A percentile compares a stretch with the other conserved stretches of the same genome.
Conservation (phyloP, 495 filamentous ascomycete genomes). For the Parmelia sp. region DNA sequence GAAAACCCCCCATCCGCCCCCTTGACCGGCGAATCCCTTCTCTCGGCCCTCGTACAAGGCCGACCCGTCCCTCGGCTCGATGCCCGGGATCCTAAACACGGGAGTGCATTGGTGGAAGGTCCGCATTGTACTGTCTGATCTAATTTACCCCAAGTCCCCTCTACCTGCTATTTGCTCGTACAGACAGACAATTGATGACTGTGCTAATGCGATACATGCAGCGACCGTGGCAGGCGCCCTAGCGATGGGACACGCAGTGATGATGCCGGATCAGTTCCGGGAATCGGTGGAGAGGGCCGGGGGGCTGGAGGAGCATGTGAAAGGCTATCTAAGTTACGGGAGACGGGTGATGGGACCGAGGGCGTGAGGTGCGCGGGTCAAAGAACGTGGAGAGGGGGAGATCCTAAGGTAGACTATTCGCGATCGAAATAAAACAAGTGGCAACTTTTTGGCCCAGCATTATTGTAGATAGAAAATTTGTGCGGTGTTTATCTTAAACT, state of each 20-base stretch:
- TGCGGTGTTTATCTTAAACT: no score
- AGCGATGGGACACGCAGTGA: not conserved
- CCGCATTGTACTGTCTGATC: not conserved
- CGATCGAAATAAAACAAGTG: no score
- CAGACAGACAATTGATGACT: not conserved
- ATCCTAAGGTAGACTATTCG: not conserved
- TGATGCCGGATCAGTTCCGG: slow-evolving; percentile 2
- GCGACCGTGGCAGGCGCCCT: not conserved
- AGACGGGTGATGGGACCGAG: not conserved
- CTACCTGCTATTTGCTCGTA: not conserved
- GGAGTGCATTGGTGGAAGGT: slow-evolving; percentile 1
- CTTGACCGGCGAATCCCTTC: not conserved
- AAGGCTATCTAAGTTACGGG: not conserved
- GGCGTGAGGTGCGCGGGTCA: not conserved
- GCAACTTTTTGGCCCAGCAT: no score
- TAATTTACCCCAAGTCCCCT: not conserved
- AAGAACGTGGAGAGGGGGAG: not conserved
- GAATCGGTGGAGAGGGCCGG: not conserved
- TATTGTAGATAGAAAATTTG: no score
- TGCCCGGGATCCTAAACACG: not conserved
- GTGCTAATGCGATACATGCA: slow-evolving; percentile 3
- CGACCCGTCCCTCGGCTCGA: slow-evolving; percentile 1
- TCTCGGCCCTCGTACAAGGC: slow-evolving; percentile 1
- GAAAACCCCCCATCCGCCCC: not conserved
- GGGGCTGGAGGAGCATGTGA: slow-evolving; percentile 8